Evolutionary conservation across 257 asterid genomes (phyloP).

Genomic region (Fraxinus americana): DNA sequence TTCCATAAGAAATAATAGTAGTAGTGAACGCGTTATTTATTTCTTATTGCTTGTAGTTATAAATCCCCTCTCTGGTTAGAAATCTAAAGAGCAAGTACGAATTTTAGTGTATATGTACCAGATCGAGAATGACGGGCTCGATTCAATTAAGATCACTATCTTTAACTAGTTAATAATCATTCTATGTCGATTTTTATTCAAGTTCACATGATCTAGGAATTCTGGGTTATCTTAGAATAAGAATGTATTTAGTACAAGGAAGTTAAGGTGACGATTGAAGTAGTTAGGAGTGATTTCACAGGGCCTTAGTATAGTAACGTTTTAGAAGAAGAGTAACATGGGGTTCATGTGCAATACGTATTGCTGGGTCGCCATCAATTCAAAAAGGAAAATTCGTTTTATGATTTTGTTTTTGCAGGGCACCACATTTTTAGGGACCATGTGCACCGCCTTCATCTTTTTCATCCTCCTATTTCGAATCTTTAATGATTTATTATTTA

Average conservation of each 20-base stretch:
- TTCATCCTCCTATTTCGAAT: background rate
- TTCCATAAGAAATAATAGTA: too few relatives aligned
- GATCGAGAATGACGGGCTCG: too few relatives aligned
- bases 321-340: constrained; percentile 66
- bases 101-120: too few relatives aligned
- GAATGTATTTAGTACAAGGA: background rate
- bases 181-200: too few relatives aligned
- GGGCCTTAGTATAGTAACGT: background rate
- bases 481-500: background rate
- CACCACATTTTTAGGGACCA: constrained; percentile 33
- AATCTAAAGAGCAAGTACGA: too few relatives aligned
- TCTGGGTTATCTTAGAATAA: background rate
- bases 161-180: too few relatives aligned
- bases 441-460: constrained; percentile 1
- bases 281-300: constrained; percentile 40
- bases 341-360: constrained; percentile 76
- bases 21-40: too few relatives aligned
- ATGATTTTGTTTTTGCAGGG: constrained; percentile 23
- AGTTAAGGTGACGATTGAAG: constrained; percentile 35
- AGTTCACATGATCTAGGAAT: too few relatives aligned
- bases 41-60: too few relatives aligned
- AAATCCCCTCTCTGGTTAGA: too few relatives aligned
- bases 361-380: constrained; percentile 50
- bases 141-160: too few relatives aligned
- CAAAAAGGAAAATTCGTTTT: constrained; percentile 27